A percentile compares a stretch with the other conserved stretches of the same genome.
Conservation (phyloP, 2,329 filamentous ascomycete genomes). For the Xylaria sp. region DNA sequence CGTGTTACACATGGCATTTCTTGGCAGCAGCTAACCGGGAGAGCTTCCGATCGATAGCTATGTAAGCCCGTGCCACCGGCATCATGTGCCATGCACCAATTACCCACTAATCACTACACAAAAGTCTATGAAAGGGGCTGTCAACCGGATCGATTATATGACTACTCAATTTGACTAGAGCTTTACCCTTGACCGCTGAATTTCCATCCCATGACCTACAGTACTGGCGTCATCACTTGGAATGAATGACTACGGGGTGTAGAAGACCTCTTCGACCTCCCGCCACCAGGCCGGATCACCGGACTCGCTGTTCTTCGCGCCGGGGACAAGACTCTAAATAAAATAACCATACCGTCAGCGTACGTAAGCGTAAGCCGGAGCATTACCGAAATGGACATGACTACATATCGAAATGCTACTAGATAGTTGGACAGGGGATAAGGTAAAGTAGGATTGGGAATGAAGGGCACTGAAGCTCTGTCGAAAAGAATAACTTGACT, state of each 20-base stretch:
- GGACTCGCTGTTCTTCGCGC: conserved; percentile 67
- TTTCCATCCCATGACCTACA: not conserved
- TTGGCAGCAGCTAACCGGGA: not conserved
- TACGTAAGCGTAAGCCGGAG: not conserved
- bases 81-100: not conserved
- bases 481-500: not conserved
- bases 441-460: not conserved
- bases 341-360: conserved; percentile 21
- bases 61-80: not conserved
- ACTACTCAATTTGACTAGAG: conserved; percentile 6
- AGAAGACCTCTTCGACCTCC: conserved; percentile 75
- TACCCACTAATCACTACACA: not conserved
- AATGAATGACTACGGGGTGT: conserved; percentile 57
- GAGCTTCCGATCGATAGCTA: not conserved
- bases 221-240: not conserved
- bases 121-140: not conserved
- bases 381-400: not conserved
- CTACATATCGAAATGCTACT: not conserved
- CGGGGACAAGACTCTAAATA: conserved; percentile 61
- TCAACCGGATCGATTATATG: not conserved
- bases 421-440: not conserved
- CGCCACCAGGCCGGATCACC: conserved; percentile 76
- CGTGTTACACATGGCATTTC: not conserved
- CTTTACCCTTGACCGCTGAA: too few species aligned
- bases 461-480: not conserved